Percentiles rank a stretch among this genome's conserved stretches.
These are phyloP conservation scores for Diplodia corticola DNA, from an alignment of 2,329 filamentous ascomycete species.

Conservation along the genomic window DNA sequence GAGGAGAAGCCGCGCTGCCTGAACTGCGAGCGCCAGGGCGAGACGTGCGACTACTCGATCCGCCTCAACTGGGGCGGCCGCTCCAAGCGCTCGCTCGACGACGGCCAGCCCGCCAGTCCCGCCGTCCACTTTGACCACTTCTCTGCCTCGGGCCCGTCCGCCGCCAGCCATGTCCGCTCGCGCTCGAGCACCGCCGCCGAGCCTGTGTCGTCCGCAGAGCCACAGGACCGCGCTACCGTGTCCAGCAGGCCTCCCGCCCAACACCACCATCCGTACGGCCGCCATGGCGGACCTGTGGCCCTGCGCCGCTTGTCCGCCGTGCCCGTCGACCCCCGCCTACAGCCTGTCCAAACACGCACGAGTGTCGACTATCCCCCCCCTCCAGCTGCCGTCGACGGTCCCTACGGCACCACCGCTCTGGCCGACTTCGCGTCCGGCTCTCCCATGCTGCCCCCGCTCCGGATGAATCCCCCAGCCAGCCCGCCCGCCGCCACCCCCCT, in stretches of 20 bases:
- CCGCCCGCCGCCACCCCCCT: conserved; percentile 4
- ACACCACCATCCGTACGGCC: background rate
- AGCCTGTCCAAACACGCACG: background rate
- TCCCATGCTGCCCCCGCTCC: conserved; percentile 20
- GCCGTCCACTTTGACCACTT: conserved; percentile 12
- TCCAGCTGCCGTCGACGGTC: background rate
- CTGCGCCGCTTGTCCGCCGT: background rate
- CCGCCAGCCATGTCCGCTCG: conserved; percentile 20
- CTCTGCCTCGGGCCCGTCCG: background rate
- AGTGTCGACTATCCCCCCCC: conserved; percentile 32
- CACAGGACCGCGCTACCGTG: conserved; percentile 1
- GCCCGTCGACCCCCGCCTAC: conserved; percentile 21
- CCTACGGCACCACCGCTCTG: background rate
- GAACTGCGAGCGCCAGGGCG: conserved; percentile 71
- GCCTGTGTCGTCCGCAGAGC: conserved; percentile 1
- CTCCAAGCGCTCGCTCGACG: conserved; percentile 57
- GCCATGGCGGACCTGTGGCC: background rate
- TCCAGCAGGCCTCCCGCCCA: background rate
- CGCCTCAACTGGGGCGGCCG: conserved; percentile 79
- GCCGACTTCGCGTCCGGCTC: background rate
- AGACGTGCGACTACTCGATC: conserved; percentile 78
- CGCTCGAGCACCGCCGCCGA: conserved; percentile 26
- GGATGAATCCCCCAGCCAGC: background rate
- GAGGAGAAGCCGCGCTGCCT: conserved; percentile 72
- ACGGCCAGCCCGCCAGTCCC: conserved; percentile 31